phyloP scores from a whole-genome alignment of 2,329 filamentous ascomycete genomes.

The Colletotrichum lini region DNA sequence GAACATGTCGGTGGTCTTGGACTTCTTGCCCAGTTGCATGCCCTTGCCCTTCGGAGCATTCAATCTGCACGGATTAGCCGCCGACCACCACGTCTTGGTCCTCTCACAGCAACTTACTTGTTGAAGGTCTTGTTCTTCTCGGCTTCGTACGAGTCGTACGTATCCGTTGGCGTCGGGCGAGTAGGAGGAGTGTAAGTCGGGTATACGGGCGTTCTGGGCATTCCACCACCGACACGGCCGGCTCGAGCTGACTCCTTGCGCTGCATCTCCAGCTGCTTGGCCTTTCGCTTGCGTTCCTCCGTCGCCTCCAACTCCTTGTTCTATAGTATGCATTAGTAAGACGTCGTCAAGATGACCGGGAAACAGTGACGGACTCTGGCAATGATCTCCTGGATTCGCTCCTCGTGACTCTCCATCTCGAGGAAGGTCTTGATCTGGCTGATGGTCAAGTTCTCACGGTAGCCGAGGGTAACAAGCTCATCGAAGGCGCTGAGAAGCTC shows the following conservation, averaged over 20 bases:
- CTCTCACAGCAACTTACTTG: constrained; percentile 70
- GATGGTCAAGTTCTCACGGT: constrained; percentile 95
- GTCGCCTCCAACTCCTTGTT: constrained; percentile 99
- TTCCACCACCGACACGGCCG: constrained; percentile 69
- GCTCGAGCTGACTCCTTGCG: constrained; percentile 93
- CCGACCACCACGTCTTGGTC: no score
- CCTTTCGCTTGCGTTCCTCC: constrained; percentile 98
- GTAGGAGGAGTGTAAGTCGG: constrained; percentile 89
- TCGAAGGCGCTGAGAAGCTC: constrained; percentile 97
- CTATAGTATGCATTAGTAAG: constrained; percentile 59
- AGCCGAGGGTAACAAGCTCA: constrained; percentile 94
- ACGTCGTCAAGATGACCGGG: neutral
- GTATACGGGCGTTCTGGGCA: constrained; percentile 84
- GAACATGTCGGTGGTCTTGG: constrained; percentile 97
- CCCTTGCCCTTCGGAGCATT: constrained; percentile 88
- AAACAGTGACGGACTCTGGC: constrained; percentile 74
- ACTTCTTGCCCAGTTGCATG: constrained; percentile 99
- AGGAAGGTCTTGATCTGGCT: constrained; percentile 99
- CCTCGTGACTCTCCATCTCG: constrained; percentile 99
- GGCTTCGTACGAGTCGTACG: constrained; percentile 94
- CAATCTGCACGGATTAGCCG: constrained; percentile 26
- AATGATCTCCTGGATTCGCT: constrained; percentile 98
- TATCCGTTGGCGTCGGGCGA: constrained; percentile 81
- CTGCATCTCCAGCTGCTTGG: constrained; percentile 98
- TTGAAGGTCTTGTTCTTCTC: constrained; percentile 94